Evolutionary conservation across 768 basidiomycete species (phyloP), one percentile per base, ranked within the genome.

Genomic region (Boletus sp.): DNA sequence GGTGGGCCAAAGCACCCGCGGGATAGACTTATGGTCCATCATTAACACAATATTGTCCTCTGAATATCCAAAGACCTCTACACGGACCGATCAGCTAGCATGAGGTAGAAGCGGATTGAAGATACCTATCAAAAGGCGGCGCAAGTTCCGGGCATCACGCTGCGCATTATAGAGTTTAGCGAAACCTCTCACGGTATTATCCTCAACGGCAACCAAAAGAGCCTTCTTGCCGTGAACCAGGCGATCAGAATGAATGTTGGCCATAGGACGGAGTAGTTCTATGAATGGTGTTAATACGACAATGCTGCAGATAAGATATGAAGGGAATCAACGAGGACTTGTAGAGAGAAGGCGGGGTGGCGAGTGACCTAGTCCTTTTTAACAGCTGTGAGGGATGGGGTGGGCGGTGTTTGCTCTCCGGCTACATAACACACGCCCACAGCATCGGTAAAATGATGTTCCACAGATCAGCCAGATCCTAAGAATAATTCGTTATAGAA

Each of bases 31-130:
- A 38, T 60, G 56, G 55, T 83, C 78, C 38, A 79, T 69, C 50
- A 84, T 74, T 0, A 78, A 63, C 0, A 69, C 72, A 23, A 83
- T 76, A 45, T 80, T 63, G 4, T 70, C 65, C 0, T 64, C 56
- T 13, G 64, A 23, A 55, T 82, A 82, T 0, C 61, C 64, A 58
- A 75, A 80, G 9, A 23, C 44, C 7, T 74, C 77, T 78, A 35
- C 4, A 38, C 3, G 13, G 5, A 21, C 7, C 13, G 7, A 42
- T 63, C 47, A 58, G 42, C 9, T 30, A 40, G 17, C n/a, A 34
- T n/a, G 17, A 23, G 13, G 32, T 7, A 29, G 37, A 33, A 42
- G 15, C 8, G 50, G 13, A 19, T 50, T 13, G 41, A n/a, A 19
- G 7, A 25, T 54, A 70, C 67, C 66, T 41, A 64, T 69, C 4